phyloP scores from a whole-genome alignment of 148 eudicot species.

The Camellia sinensis region DNA sequence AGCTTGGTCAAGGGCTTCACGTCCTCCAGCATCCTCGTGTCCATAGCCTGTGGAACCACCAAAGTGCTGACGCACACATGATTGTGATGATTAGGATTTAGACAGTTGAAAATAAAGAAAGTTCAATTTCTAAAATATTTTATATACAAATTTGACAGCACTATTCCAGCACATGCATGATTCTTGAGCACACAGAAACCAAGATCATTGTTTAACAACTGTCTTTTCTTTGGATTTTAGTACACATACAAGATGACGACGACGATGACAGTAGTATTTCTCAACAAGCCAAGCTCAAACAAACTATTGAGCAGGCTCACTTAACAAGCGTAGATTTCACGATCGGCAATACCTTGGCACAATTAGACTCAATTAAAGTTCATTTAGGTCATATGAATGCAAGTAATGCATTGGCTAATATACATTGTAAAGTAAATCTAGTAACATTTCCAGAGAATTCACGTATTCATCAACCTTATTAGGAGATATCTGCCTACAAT shows the following conservation, averaged over 20 bases:
- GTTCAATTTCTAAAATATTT: background rate
- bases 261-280: background rate
- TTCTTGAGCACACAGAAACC: background rate
- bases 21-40: constrained; percentile 96
- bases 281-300: background rate
- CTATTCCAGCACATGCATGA: background rate
- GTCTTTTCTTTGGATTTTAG: background rate
- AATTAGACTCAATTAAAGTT: background rate
- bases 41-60: constrained; percentile 98
- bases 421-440: background rate
- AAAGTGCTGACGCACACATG: constrained; percentile 56
- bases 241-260: background rate
- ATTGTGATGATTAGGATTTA: background rate
- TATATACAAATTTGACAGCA: background rate
- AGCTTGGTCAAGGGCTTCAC: constrained; percentile 86
- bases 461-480: background rate
- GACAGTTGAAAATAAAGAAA: background rate
- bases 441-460: background rate
- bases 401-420: background rate
- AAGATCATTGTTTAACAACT: background rate
- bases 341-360: background rate
- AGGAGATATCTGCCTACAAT: background rate
- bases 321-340: background rate
- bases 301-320: background rate
- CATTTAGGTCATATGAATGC: background rate